Evolutionary conservation across 1,139 yeast species (phyloP).

Genomic region (Spencermartinsiella ligniputridi): DNA sequence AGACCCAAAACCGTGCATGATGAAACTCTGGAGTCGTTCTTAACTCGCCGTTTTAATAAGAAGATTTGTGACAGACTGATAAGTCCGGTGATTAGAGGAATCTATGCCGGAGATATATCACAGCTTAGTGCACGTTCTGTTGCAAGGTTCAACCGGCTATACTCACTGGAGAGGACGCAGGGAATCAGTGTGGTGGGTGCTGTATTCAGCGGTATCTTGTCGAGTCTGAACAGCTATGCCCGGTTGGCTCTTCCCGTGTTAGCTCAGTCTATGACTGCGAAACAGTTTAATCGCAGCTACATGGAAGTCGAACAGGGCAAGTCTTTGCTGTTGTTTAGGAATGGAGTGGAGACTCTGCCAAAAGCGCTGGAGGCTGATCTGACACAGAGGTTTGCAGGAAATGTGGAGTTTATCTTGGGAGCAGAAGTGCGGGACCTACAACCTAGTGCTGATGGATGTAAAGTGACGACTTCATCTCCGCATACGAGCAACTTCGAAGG

Average conservation of each 20-base stretch:
- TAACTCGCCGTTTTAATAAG: conserved; percentile 66
- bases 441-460: conserved; percentile 16
- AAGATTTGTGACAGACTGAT: conserved; percentile 57
- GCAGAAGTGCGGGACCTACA: conserved; percentile 14
- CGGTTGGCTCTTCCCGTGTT: conserved; percentile 24
- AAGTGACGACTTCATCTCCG: conserved; percentile 6
- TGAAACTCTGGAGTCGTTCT: conserved; percentile 66
- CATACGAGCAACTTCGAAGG: conserved; percentile 14
- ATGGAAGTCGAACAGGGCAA: conserved; percentile 16
- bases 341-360: conserved; percentile 32
- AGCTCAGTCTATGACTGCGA: conserved; percentile 24
- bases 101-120: conserved; percentile 80
- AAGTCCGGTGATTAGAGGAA: conserved; percentile 84
- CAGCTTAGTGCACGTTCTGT: conserved; percentile 62
- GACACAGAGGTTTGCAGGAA: conserved; percentile 40
- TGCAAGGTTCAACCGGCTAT: conserved; percentile 37
- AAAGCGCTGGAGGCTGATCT: conserved; percentile 32
- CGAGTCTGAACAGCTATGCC: conserved; percentile 27
- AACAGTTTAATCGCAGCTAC: conserved; percentile 17
- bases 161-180: conserved; percentile 51
- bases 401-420: conserved; percentile 40
- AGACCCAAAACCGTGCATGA: conserved; percentile 40
- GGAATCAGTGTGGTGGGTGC: conserved; percentile 53
- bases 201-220: conserved; percentile 30
- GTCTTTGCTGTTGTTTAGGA: conserved; percentile 28